phyloP scores from a whole-genome alignment of 148 eudicot species.

The Polygonum aviculare region DNA sequence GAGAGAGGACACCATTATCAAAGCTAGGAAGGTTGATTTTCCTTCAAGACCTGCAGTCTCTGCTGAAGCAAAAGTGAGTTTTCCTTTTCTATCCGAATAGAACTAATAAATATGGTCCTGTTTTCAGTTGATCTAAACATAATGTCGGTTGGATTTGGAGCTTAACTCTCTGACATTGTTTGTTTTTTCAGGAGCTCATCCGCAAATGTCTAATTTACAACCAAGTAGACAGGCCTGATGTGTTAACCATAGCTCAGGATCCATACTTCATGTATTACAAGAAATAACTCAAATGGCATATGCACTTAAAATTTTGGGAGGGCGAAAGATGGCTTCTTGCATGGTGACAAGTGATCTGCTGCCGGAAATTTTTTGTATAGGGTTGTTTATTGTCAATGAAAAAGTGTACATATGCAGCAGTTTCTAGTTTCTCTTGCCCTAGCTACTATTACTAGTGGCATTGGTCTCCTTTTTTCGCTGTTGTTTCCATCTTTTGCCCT shows the following conservation, averaged over 20 bases:
- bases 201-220: constrained; percentile 86
- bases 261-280: constrained; percentile 67
- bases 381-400: constrained; percentile 20
- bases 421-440: background rate
- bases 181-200: constrained; percentile 60
- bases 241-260: constrained; percentile 69
- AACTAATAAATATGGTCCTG: background rate
- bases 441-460: background rate
- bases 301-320: background rate
- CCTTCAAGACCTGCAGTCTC: constrained; percentile 90
- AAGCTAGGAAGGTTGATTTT: constrained; percentile 95
- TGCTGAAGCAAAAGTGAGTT: constrained; percentile 78
- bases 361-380: constrained; percentile 23
- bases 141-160: background rate
- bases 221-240: constrained; percentile 91
- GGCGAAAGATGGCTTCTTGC: constrained; percentile 3
- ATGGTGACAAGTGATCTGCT: constrained; percentile 19
- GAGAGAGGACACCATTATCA: constrained; percentile 95
- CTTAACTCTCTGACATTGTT: background rate
- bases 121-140: background rate
- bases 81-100: background rate
- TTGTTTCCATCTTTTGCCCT: background rate
- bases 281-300: constrained; percentile 31
- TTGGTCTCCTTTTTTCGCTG: background rate
- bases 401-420: constrained; percentile 10